phyloP scores from a whole-genome alignment of 2,329 filamentous ascomycete genomes.

The Cyphellophora europaea region DNA sequence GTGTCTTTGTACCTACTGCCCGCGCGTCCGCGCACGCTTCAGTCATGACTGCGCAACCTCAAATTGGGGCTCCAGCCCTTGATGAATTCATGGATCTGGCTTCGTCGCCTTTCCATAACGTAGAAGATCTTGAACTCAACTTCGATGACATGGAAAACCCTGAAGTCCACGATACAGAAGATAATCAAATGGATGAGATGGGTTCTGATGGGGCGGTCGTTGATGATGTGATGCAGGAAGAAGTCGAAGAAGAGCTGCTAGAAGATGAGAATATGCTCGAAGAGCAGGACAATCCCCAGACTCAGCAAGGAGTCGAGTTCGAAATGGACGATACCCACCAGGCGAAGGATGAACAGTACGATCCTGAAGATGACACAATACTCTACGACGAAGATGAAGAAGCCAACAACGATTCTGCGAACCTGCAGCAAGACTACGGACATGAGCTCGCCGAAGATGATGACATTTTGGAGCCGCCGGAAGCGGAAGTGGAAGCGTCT shows the following conservation, averaged over 20 bases:
- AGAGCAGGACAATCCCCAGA: constrained; percentile 19
- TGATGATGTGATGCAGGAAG: constrained; percentile 17
- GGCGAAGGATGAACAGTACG: constrained; percentile 10
- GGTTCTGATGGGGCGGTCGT: constrained; percentile 22
- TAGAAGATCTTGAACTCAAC: constrained; percentile 19
- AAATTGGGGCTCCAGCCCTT: constrained; percentile 11
- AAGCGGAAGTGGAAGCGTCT: constrained; percentile 5
- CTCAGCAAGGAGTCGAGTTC: constrained; percentile 9
- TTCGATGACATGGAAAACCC: constrained; percentile 9
- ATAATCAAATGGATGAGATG: constrained; percentile 18
- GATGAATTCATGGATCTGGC: constrained; percentile 19
- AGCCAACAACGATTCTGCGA: background rate
- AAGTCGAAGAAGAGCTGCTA: constrained; percentile 27
- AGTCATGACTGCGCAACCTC: constrained; percentile 1
- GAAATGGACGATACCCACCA: constrained; percentile 16
- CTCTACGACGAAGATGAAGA: constrained; percentile 15
- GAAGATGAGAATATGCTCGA: constrained; percentile 29
- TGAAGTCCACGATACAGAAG: constrained; percentile 13
- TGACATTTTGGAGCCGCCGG: constrained; percentile 1
- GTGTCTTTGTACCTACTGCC: no score
- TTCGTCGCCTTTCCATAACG: constrained; percentile 15
- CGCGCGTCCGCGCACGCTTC: no score
- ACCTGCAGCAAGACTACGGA: background rate
- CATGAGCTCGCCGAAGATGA: constrained; percentile 4
- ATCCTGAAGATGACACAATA: constrained; percentile 17